Evolutionary conservation across 768 basidiomycete genomes (phyloP).

Genomic region (Trichaptum fuscoviolaceum): DNA sequence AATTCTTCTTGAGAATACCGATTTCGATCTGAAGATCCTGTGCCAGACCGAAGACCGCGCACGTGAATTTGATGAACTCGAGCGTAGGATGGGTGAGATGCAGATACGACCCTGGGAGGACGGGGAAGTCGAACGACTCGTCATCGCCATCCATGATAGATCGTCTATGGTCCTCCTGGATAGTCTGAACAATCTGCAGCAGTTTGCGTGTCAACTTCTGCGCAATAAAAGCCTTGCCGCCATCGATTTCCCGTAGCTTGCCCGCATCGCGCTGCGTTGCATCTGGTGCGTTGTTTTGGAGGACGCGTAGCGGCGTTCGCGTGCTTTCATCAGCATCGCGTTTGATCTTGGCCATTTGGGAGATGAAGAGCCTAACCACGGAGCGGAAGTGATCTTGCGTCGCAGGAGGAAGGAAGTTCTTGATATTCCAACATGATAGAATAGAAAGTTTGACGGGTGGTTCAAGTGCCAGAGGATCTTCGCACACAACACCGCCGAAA

Average conservation of each 20-base stretch:
- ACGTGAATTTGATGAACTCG: conserved; percentile 84
- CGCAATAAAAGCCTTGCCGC: conserved; percentile 69
- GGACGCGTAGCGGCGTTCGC: conserved; percentile 66
- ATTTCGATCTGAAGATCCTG: conserved; percentile 84
- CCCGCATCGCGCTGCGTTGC: conserved; percentile 58
- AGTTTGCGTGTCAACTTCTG: conserved; percentile 77
- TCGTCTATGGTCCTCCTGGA: conserved; percentile 57
- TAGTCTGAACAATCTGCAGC: conserved; percentile 59
- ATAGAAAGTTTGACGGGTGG: conserved; percentile 63
- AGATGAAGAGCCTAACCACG: conserved; percentile 75
- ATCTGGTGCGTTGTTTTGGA: conserved; percentile 63
- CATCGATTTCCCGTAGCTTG: conserved; percentile 65
- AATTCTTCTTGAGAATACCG: conserved; percentile 80
- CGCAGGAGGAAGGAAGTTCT: conserved; percentile 78
- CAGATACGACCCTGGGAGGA: conserved; percentile 83
- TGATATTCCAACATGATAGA: conserved; percentile 91
- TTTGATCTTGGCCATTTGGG: conserved; percentile 74
- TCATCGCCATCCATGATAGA: conserved; percentile 44
- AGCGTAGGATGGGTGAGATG: conserved; percentile 74
- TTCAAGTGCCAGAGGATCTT: conserved; percentile 66
- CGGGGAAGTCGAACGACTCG: conserved; percentile 68
- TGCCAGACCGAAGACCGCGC: conserved; percentile 75
- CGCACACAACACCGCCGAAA: conserved; percentile 83
- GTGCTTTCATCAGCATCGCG: conserved; percentile 53
- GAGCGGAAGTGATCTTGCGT: conserved; percentile 73